A percentile compares a stretch with the other conserved stretches of the same genome.
Evolutionary conservation across 1,284 basidiomycete genomes (phyloP).

Genomic region (Cryptococcus neoformans): DNA sequence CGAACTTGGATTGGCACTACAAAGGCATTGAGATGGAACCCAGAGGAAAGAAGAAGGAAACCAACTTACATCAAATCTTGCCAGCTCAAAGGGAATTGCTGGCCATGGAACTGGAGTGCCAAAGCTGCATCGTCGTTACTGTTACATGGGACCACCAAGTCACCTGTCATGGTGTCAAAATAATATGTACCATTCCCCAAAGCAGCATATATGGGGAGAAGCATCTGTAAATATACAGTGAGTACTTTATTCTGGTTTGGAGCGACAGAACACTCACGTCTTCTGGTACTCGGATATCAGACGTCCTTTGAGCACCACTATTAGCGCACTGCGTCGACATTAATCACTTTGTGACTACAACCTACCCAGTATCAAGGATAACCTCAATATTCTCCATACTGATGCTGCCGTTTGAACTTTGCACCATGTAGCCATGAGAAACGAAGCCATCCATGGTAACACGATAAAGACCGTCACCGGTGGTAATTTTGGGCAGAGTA

Average conservation of each 20-base stretch:
- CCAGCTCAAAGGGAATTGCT: slow-evolving; percentile 10
- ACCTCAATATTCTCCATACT: slow-evolving; percentile 7
- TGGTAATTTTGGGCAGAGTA: not conserved
- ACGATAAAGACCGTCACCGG: slow-evolving; percentile 6
- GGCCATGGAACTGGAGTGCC: slow-evolving; percentile 8
- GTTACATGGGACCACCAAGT: slow-evolving; percentile 9
- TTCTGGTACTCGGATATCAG: slow-evolving; percentile 8
- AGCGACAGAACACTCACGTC: slow-evolving; percentile 1
- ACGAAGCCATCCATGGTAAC: slow-evolving; percentile 10
- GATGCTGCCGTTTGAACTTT: not conserved
- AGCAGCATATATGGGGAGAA: slow-evolving; percentile 9
- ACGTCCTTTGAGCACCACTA: slow-evolving; percentile 1
- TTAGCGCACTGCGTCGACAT: not conserved
- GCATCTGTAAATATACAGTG: slow-evolving; percentile 3
- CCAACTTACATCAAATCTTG: slow-evolving; percentile 12
- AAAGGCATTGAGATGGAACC: not conserved
- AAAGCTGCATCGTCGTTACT: slow-evolving; percentile 1
- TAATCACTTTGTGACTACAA: not conserved
- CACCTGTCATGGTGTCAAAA: slow-evolving; percentile 1
- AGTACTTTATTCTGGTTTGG: not conserved
- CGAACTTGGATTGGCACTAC: slow-evolving; percentile 2
- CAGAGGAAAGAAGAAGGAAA: not conserved
- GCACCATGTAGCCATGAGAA: not conserved
- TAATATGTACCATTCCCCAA: slow-evolving; percentile 1
- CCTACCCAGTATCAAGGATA: slow-evolving; percentile 17